Evolutionary conservation across 1,284 basidiomycete genomes (phyloP).

Genomic region (Coniophora puteana): DNA sequence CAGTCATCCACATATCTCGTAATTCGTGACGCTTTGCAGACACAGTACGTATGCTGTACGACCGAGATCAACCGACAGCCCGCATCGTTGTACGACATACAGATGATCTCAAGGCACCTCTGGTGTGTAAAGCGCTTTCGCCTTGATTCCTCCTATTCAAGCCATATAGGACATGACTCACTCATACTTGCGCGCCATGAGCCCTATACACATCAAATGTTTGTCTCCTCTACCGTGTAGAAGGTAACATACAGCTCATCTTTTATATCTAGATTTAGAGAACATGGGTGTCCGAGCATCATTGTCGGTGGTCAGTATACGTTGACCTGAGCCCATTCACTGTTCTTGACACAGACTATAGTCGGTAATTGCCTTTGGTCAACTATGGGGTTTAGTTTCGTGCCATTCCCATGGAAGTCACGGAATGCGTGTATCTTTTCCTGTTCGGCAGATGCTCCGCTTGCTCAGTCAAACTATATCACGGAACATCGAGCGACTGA

Average conservation of each 20-base stretch:
- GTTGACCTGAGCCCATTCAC: too few species aligned
- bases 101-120: constrained; percentile 67
- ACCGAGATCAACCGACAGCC: constrained; percentile 75
- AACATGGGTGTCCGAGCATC: constrained; percentile 83
- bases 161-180: constrained; percentile 77
- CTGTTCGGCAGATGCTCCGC: constrained; percentile 78
- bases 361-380: constrained; percentile 84
- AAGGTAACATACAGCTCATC: constrained; percentile 9
- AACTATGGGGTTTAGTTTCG: constrained; percentile 83
- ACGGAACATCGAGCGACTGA: constrained; percentile 79
- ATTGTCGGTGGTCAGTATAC: constrained; percentile 71
- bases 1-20: background rate
- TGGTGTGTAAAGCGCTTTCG: constrained; percentile 37
- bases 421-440: constrained; percentile 85
- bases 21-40: constrained; percentile 35
- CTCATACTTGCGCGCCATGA: constrained; percentile 85
- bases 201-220: constrained; percentile 87
- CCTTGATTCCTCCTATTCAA: constrained; percentile 6
- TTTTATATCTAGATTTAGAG: constrained; percentile 49
- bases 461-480: constrained; percentile 83
- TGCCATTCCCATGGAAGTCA: constrained; percentile 79
- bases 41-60: constrained; percentile 82
- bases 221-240: constrained; percentile 20
- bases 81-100: constrained; percentile 68
- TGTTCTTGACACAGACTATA: constrained; percentile 19